These are phyloP conservation scores for Adansonia madagascariensis DNA, from an alignment of 441 rosid species.

Conservation along the genomic window DNA sequence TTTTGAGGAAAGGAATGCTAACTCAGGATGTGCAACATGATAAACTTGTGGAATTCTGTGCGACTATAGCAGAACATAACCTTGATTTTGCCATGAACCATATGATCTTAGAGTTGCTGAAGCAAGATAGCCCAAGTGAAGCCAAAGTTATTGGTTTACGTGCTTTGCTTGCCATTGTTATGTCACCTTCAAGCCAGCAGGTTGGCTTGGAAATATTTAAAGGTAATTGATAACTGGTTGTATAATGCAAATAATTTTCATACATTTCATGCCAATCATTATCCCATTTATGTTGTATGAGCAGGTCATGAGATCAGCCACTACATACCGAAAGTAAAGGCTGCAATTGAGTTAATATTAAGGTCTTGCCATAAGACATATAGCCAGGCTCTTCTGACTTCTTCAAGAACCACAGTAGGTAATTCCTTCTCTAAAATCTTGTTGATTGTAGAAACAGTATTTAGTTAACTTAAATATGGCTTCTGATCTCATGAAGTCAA, in stretches of 20 bases:
- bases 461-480: conserved; percentile 23
- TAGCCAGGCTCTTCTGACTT: conserved; percentile 90
- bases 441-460: conserved; percentile 9
- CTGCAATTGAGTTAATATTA: conserved; percentile 93
- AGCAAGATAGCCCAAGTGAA: conserved; percentile 96
- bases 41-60: conserved; percentile 97
- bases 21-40: conserved; percentile 98
- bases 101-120: conserved; percentile 91
- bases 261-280: conserved; percentile 15
- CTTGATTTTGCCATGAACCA: conserved; percentile 71
- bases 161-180: conserved; percentile 93
- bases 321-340: conserved; percentile 97
- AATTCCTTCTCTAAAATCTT: conserved; percentile 28
- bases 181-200: conserved; percentile 90
- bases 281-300: conserved; percentile 32
- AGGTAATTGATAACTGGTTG: conserved; percentile 53
- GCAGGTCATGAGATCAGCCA: conserved; percentile 89
- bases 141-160: conserved; percentile 98
- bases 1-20: conserved; percentile 90
- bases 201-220: conserved; percentile 88
- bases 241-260: conserved; percentile 26
- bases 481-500: conserved; percentile 6
- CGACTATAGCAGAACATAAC: conserved; percentile 95
- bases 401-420: conserved; percentile 89
- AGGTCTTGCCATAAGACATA: conserved; percentile 86